Evolutionary conservation across 2,329 filamentous ascomycete species (phyloP), one percentile per base, ranked within the genome.

Genomic region (Penicillium digitatum): DNA sequence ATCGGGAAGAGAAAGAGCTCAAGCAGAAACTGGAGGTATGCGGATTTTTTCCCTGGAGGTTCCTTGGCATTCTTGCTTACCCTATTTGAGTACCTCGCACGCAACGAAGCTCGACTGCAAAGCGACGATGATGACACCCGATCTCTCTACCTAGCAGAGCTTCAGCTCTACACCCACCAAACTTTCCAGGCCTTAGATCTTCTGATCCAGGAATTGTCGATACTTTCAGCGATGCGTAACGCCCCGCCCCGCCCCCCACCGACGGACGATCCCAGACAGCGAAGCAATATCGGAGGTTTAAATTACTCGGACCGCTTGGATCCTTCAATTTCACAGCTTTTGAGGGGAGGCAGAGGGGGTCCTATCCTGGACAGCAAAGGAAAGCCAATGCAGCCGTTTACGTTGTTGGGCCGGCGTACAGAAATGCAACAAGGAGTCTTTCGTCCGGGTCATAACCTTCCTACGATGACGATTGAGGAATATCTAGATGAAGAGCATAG

Each of bases 381-480:
- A 42, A 94, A 90, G 69, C 94, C 94, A 14, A 79, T 97, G 63
- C 85, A 92, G 64, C 93, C 93, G 0, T 97, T 99, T 68, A 96
- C 91, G 1, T 79, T 99, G 22, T 80, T 95, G 5, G 87, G 87
- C 56, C 87, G 81, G 62, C 83, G 94, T 35, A 85, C 90, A 58
- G 86, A 90, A 58, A 74, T 96, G 56, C 83, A 86, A 57, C 81
- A 86, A 55, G 88, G 88, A 3, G 93, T 99, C 0, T 99, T 99
- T 74, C 82, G 89, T 52, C 85, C 90, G 0, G 90, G 94, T 8
- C 94, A 99, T 71, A 96, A 90, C 74, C 77, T 99, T 55, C 94
- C 94, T 0, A 97, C 94, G 3, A 97, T 99, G 94, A 89, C 85
- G 1, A 96, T 99, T 58, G 94, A 99, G 65, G 94, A 99, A 76